Conservation (phyloP, 805 yeast species). For the Saccharomycopsis fermentans region DNA sequence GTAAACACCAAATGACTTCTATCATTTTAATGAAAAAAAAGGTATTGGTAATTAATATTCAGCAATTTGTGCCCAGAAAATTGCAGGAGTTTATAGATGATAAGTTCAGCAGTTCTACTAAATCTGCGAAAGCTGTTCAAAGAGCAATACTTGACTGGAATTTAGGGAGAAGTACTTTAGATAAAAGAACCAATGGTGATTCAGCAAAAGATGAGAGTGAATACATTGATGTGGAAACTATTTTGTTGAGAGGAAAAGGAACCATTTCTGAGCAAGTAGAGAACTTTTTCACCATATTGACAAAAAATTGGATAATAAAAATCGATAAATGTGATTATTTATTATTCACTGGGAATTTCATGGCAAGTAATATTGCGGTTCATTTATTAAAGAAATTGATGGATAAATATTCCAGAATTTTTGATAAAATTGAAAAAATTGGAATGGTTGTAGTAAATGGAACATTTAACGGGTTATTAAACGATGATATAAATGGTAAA, state of each 20-base stretch:
- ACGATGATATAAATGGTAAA: slow-evolving; percentile 34
- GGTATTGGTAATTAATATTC: slow-evolving; percentile 9
- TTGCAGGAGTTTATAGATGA: neutral
- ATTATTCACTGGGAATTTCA: slow-evolving; percentile 82
- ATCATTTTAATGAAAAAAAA: neutral
- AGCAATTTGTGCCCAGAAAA: slow-evolving; percentile 10
- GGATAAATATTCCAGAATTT: slow-evolving; percentile 38
- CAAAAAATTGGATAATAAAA: slow-evolving; percentile 28
- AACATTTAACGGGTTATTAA: slow-evolving; percentile 83
- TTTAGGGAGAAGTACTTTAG: neutral
- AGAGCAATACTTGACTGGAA: neutral
- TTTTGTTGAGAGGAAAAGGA: slow-evolving; percentile 90
- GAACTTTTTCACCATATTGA: slow-evolving; percentile 59
- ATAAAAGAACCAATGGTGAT: neutral
- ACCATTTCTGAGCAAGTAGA: slow-evolving; percentile 76
- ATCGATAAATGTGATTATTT: slow-evolving; percentile 33
- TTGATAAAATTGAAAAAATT: slow-evolving; percentile 33
- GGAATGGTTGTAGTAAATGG: slow-evolving; percentile 93
- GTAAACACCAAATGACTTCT: neutral
- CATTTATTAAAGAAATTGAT: slow-evolving; percentile 64
- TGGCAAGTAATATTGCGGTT: slow-evolving; percentile 87
- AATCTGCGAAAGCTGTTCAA: neutral
- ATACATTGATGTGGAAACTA: slow-evolving; percentile 57
- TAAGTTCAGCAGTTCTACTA: neutral
- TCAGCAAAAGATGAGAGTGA: neutral